phyloP scores from a whole-genome alignment of 1,139 yeast species.

The Scheffersomyces segobiensis region DNA sequence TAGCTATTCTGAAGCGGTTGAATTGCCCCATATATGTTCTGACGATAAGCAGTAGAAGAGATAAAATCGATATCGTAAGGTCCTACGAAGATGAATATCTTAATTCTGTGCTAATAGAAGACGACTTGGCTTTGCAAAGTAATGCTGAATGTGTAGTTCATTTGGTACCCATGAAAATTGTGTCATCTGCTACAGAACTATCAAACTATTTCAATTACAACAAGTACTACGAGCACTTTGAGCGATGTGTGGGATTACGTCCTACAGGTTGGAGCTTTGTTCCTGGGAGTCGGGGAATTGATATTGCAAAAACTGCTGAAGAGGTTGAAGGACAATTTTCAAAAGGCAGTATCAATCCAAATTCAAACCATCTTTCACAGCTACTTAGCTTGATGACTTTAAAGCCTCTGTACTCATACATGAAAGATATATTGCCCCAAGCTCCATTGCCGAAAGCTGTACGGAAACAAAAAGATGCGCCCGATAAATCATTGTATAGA shows the following conservation, averaged over 20 bases:
- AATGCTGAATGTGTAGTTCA: constrained; percentile 62
- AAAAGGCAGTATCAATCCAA: constrained; percentile 4
- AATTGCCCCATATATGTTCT: constrained; percentile 49
- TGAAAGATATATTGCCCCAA: constrained; percentile 36
- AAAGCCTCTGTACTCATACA: constrained; percentile 25
- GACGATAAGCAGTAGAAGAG: constrained; percentile 50
- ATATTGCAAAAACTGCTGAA: constrained; percentile 4
- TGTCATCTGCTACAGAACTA: constrained; percentile 36
- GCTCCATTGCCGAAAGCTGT: constrained; percentile 16
- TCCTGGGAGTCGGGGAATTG: constrained; percentile 5
- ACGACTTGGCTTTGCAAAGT: constrained; percentile 32
- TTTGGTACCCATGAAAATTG: constrained; percentile 61
- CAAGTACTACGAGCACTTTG: constrained; percentile 46
- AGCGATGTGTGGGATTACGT: constrained; percentile 60
- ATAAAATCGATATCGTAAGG: constrained; percentile 43
- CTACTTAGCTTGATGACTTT: constrained; percentile 17
- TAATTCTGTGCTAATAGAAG: constrained; percentile 28
- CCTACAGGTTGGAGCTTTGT: constrained; percentile 89
- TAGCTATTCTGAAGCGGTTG: constrained; percentile 61
- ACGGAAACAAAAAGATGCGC: constrained; percentile 18
- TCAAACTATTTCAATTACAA: constrained; percentile 53
- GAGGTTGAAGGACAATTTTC: constrained; percentile 6
- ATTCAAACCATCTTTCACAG: constrained; percentile 2
- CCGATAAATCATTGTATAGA: constrained; percentile 35
- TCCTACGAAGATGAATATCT: constrained; percentile 35